Base-by-base conservation (phyloP, 768 basidiomycete genomes). In the Rhodotorula kratochvilovae region DNA sequence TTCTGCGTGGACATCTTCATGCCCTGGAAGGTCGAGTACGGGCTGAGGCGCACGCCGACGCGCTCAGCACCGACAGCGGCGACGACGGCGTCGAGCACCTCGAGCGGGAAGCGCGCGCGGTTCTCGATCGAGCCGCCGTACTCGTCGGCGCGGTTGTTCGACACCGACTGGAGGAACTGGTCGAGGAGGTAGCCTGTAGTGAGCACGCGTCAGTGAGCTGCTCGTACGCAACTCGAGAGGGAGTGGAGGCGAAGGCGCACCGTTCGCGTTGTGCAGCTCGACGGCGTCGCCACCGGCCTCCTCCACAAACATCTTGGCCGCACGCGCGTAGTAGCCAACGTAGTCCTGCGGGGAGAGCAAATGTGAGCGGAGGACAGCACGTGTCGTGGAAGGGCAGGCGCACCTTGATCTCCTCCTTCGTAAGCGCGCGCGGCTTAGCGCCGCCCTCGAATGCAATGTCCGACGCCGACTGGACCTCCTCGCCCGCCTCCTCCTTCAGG, bases 221-320 rank as follows among this genome's bases (percentile, higher is more conserved):
- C n/a, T n/a, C n/a, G n/a, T n/a, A n/a, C n/a, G n/a, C n/a, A n/a
- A n/a, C n/a, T n/a, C n/a, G n/a, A n/a, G n/a, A n/a, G n/a, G n/a
- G n/a, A 39, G 64, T 25, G 3, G 13, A 27, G 13, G 2, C 1
- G n/a, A 60, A 73, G 42, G 71, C 92, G 83, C 77, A 78, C 21
- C 51, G n/a, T 53, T 53, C 27, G 51, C 51, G n/a, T 70, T 46
- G 61, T 39, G 66, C 31, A 60, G 64, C 80, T 87, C 86, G 19
- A 86, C 81, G n/a, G 89, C 89, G 67, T 90, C 89, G 67, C 90
- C 90, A 0, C 87, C 88, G 25, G 88, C 87, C 54, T 81, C 74
- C 15, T 77, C 70, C 17, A 87, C 81, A 19, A 86, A 86, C 29
- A 33, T 29, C 64, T 66, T 69, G 42, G 88, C 87, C 1, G 85